Evolutionary conservation across 1,284 basidiomycete genomes (phyloP).

Genomic region (Boletus albobrunnescens): DNA sequence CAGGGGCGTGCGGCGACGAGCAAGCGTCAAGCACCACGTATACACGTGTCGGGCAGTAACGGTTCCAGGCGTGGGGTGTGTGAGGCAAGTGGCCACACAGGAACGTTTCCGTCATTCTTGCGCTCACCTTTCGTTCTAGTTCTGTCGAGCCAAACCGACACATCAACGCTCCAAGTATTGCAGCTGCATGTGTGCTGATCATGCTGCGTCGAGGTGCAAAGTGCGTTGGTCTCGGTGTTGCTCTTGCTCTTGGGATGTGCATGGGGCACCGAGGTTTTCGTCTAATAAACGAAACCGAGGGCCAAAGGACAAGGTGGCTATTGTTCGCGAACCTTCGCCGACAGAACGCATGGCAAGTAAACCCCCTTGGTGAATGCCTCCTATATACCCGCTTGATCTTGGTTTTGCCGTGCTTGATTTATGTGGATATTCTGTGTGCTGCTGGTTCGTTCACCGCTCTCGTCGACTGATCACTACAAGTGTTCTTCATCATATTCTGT

Average conservation of each 20-base stretch:
- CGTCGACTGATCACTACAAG: not conserved
- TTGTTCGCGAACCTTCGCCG: constrained; percentile 23
- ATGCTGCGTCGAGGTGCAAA: constrained; percentile 35
- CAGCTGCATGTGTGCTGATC: constrained; percentile 53
- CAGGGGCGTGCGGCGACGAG: not conserved
- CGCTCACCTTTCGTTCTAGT: constrained; percentile 31
- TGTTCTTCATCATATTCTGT: constrained; percentile 2
- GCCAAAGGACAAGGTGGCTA: constrained; percentile 10
- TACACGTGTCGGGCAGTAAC: constrained; percentile 4
- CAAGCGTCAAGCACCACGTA: constrained; percentile 14
- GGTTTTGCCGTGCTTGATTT: not conserved
- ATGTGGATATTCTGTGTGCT: not conserved
- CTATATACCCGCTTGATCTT: not conserved
- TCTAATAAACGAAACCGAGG: constrained; percentile 16
- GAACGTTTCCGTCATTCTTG: not conserved
- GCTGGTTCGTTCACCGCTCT: too few species aligned
- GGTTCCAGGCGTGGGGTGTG: constrained; percentile 19
- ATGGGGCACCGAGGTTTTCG: not conserved
- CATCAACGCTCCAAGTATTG: constrained; percentile 48
- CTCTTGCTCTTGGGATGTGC: not conserved
- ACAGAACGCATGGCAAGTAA: constrained; percentile 18
- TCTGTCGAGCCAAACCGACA: constrained; percentile 52
- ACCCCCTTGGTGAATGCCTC: not conserved
- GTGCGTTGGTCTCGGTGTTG: constrained; percentile 2
- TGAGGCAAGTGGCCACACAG: constrained; percentile 18